Evolutionary conservation across 345 rosid species (phyloP), one percentile per base, ranked within the genome.

Genomic region (Clarkia xantiana): DNA sequence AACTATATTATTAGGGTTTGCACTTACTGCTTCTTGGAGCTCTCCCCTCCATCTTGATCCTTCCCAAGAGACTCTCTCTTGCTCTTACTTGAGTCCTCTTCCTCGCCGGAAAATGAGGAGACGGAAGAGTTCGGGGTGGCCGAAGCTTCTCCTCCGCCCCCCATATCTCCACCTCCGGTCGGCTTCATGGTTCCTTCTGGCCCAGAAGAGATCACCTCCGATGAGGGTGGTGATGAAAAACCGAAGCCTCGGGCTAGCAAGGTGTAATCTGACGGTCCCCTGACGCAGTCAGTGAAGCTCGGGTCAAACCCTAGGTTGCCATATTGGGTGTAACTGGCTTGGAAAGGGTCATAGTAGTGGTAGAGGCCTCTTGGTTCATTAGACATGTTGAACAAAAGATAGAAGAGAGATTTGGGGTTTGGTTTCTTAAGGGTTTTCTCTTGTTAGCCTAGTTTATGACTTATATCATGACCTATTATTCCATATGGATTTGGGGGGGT

Each of bases 101-200:
- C 86, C n/a, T 62, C 74, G 43, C 72, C 79, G 17, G 83, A 73
- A 51, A 79, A 79, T 34, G 80, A 82, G 54, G 86, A 82, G 59
- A 79, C 53, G 9, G 73, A 73, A 42, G 84, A 82, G 61, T 67
- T 81, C 42, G 71, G 69, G 39, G 77, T 62, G 6, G 44, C 61
- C 34, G 57, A 47, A 18, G 49, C 56, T 38, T 56, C 60, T 36
- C 65, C 53, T 16, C 61, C 57, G 25, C 63, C 61, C 3, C 63
- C 47, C 36, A 55, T 57, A 18, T 58, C 52, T 9, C 16, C 71
- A 11, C 55, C 62, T 4, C 42, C 70, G 45, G 46, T 34, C 6
- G 40, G 52, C 18, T 39, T 52, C 47, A 44, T 60, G 40, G 45
- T 50, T 17, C 61, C 76, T 65, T 39, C 36, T n/a, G n/a, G n/a